Conservation (phyloP, 257 asterid genomes). For the Przewalskia tangutica region DNA sequence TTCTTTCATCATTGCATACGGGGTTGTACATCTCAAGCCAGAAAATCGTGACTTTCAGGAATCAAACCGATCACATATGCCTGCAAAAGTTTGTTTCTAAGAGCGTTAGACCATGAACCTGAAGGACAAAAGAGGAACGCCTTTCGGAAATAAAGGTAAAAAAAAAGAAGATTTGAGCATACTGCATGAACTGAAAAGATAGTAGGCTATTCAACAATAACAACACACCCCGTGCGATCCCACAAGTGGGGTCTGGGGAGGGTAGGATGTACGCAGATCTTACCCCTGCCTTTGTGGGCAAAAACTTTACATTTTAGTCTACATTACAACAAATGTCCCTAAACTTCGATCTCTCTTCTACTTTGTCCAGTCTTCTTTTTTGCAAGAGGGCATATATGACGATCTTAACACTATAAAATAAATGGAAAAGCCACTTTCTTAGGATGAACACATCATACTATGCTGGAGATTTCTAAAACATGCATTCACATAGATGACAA, state of each 20-base stretch:
- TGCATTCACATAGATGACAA: slow-evolving; percentile 2
- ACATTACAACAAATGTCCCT: background rate
- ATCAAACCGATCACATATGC: background rate
- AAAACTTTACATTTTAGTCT: background rate
- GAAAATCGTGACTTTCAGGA: background rate
- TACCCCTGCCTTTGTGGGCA: background rate
- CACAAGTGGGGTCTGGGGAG: too few relatives aligned
- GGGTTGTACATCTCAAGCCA: slow-evolving; percentile 18
- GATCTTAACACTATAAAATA: background rate
- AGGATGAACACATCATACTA: background rate
- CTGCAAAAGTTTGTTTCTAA: background rate
- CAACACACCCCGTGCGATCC: too few relatives aligned
- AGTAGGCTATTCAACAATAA: background rate
- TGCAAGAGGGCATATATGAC: background rate
- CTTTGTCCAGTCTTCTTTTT: background rate
- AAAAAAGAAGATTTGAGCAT: background rate
- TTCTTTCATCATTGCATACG: slow-evolving; percentile 39
- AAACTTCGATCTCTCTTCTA: background rate
- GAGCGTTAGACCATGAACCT: background rate
- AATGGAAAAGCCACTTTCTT: background rate
- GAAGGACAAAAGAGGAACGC: background rate
- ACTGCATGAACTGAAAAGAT: background rate
- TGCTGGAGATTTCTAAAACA: slow-evolving; percentile 2
- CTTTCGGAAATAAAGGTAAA: background rate
- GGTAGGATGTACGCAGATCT: too few relatives aligned